These are phyloP conservation scores for Daedaleopsis nitida DNA, from an alignment of 768 basidiomycete species.

Conservation along the genomic window DNA sequence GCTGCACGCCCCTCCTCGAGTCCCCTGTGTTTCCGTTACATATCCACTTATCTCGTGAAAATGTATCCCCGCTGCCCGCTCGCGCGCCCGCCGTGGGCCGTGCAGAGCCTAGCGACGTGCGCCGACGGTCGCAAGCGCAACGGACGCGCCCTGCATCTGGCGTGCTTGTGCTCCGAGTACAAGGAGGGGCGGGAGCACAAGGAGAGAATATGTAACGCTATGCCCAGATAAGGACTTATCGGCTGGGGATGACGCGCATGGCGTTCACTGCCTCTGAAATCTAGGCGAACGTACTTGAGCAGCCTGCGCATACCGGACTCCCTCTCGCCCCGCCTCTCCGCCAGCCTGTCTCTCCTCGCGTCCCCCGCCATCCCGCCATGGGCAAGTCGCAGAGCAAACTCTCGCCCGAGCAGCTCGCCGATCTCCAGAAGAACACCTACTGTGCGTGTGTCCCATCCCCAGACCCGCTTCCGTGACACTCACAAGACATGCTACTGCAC, in stretches of 20 bases:
- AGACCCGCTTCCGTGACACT: constrained; percentile 18
- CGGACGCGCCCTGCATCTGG: background rate
- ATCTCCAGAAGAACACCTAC: constrained; percentile 97
- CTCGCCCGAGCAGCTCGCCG: constrained; percentile 88
- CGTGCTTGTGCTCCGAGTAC: constrained; percentile 7
- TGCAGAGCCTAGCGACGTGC: background rate
- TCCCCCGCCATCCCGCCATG: constrained; percentile 48
- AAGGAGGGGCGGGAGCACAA: background rate
- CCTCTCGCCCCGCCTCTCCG: background rate
- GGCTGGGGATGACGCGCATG: constrained; percentile 12
- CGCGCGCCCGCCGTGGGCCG: background rate
- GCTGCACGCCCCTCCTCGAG: constrained; percentile 22
- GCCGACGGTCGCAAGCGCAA: background rate
- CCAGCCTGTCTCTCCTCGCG: background rate
- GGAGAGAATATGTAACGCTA: background rate
- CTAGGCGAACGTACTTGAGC: background rate
- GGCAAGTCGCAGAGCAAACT: constrained; percentile 98
- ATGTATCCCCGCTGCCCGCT: background rate
- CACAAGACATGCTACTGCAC: constrained; percentile 20
- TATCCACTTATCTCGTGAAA: constrained; percentile 5
- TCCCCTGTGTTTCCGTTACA: constrained; percentile 6
- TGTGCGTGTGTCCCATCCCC: constrained; percentile 53
- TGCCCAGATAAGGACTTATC: constrained; percentile 16
- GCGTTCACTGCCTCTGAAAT: constrained; percentile 7
- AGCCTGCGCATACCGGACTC: background rate